Evolutionary conservation across 495 filamentous ascomycete genomes (phyloP), one percentile per base, ranked within the genome.

Genomic region (Penicillium psychrofluorescens): DNA sequence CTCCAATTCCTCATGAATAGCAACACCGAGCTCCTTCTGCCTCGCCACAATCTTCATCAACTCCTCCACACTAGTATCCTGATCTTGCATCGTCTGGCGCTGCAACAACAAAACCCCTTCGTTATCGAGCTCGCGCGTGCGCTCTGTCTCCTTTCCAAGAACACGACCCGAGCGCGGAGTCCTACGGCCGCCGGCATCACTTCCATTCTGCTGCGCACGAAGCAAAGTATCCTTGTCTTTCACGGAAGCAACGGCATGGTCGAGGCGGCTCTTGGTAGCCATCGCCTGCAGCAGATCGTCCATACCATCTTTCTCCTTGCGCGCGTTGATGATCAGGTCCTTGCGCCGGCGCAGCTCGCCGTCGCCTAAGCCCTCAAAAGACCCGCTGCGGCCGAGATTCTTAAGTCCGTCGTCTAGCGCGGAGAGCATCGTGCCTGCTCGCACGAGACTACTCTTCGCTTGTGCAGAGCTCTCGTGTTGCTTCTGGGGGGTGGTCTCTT

Each of bases 81-180:
- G 92, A 51, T 90, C 81, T 33, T 76, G 44, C 80, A 97, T 94
- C 59, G 84, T 77, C 61, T 91, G 80, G 46, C 76, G 67, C 62
- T 96, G 90, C 57, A 97, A 61, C 72, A 90, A 82, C 58, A 96
- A 48, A 34, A 99, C 85, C 0, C 90, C 92, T 29, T 79, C 67
- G 55, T 99, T 99, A 58, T 95, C 92, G 44, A 92, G 66, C 67
- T 95, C 90, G 33, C 91, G 68, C 36, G 92, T 97, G 45, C 76
- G 72, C 45, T 89, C 86, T 35, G 88, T 97, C 64, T 99, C 92
- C 36, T 84, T 83, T 0, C 94, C 94, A 6, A 97, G 71, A 4
- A 95, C 86, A 15, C 90, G 62, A 6, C 88, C 79, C 6, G 77
- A 52, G 37, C 63, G 49, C 8, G 49, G 45, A 30, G 62, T 58